A percentile compares a stretch with the other conserved stretches of the same genome.
Evolutionary conservation across 2,329 filamentous ascomycete genomes (phyloP).

Genomic region (Graphiopsis chlorocephala): DNA sequence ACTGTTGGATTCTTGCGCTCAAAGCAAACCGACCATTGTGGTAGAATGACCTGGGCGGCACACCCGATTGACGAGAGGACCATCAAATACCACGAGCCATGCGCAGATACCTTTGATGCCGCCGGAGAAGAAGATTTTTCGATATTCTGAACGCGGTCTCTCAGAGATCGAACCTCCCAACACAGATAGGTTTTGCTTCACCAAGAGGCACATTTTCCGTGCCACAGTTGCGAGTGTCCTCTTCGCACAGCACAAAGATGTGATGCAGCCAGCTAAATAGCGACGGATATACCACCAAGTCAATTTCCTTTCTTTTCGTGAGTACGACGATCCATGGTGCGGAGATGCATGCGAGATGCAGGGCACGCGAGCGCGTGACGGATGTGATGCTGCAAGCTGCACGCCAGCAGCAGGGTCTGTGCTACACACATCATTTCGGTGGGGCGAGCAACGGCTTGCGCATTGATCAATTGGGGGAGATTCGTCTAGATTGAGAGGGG

Average conservation of each 20-base stretch:
- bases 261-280: no score
- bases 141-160: no score
- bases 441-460: not conserved
- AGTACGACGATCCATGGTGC: not conserved
- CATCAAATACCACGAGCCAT: conserved; percentile 4
- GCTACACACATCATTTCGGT: not conserved
- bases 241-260: no score
- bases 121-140: not conserved
- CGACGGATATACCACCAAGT: no score
- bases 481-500: not conserved
- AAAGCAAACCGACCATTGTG: not conserved
- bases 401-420: conserved; percentile 8
- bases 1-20: not conserved
- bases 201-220: no score
- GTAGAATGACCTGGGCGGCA: not conserved
- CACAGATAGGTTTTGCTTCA: no score
- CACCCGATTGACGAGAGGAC: not conserved
- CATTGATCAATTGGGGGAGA: conserved; percentile 3
- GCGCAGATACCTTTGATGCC: not conserved
- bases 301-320: not conserved
- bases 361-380: conserved; percentile 6
- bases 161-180: no score
- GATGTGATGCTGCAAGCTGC: conserved; percentile 4
- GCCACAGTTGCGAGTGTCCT: no score
- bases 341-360: conserved; percentile 1